Evolutionary conservation across 441 rosid species (phyloP).

Genomic region (Biscutella auriculata): DNA sequence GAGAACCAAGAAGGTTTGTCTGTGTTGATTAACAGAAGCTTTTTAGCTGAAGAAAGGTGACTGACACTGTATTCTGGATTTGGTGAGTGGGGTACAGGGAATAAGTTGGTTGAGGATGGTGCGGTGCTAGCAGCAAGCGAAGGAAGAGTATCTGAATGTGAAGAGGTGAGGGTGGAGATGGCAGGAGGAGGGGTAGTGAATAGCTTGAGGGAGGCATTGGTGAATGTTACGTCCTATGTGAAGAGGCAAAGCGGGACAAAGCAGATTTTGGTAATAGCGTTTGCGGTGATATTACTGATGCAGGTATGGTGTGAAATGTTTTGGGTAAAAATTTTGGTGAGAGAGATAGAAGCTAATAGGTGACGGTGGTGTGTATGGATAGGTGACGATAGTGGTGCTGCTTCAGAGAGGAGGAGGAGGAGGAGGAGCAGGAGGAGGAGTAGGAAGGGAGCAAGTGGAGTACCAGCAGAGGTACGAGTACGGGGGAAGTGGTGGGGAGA

Average conservation of each 20-base stretch:
- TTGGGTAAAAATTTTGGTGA: neutral
- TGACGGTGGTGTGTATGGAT: conserved; percentile 1
- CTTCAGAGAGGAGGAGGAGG: conserved; percentile 41
- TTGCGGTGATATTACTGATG: conserved; percentile 70
- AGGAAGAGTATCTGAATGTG: conserved; percentile 25
- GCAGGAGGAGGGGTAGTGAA: conserved; percentile 28
- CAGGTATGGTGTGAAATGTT: conserved; percentile 36
- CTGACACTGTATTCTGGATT: conserved; percentile 3
- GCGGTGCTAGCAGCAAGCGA: conserved; percentile 19
- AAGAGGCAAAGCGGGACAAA: conserved; percentile 47
- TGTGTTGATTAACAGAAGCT: neutral
- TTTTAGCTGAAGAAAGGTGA: neutral
- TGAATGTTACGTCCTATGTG: conserved; percentile 32
- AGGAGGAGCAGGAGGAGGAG: too few relatives aligned
- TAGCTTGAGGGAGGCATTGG: conserved; percentile 25
- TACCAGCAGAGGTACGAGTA: conserved; percentile 22
- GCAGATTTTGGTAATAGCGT: conserved; percentile 48
- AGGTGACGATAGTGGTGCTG: conserved; percentile 73
- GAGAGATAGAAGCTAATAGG: neutral
- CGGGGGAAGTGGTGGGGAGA: conserved; percentile 32
- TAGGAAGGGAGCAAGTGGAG: conserved; percentile 25
- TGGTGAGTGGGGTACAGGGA: conserved; percentile 2
- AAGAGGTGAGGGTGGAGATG: conserved; percentile 16
- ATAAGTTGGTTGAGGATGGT: conserved; percentile 15
- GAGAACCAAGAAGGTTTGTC: conserved; percentile 39